Percentiles rank a stretch among this genome's conserved stretches.
These are phyloP conservation scores for Trichocladium antarcticum DNA, from an alignment of 495 filamentous ascomycete species.

Conservation along the genomic window DNA sequence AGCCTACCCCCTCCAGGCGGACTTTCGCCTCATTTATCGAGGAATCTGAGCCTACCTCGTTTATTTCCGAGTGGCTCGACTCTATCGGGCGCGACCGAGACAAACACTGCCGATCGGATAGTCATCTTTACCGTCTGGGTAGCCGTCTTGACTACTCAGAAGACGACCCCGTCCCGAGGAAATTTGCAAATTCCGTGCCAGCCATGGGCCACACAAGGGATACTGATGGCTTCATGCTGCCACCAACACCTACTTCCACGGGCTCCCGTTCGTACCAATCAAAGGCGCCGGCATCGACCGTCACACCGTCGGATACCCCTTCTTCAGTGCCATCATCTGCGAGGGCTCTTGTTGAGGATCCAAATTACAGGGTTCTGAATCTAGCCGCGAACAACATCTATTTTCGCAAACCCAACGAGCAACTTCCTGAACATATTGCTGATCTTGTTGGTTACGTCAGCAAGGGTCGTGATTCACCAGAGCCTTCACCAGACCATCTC, in stretches of 20 bases:
- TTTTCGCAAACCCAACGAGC: slow-evolving; percentile 6
- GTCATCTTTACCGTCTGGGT: background rate
- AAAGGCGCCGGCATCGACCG: background rate
- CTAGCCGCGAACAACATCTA: slow-evolving; percentile 16
- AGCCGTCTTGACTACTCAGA: background rate
- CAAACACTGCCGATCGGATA: background rate
- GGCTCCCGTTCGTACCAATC: background rate
- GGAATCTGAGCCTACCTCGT: background rate
- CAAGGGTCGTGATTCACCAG: slow-evolving; percentile 12
- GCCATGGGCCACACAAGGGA: background rate
- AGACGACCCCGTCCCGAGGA: background rate
- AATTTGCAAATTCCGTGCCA: background rate
- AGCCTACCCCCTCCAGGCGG: background rate
- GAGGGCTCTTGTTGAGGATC: slow-evolving; percentile 12
- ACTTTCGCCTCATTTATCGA: background rate
- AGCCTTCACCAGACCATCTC: slow-evolving; percentile 11
- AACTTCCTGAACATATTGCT: slow-evolving; percentile 14
- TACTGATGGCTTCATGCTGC: background rate
- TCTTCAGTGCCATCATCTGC: background rate
- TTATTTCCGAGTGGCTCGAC: slow-evolving; percentile 3
- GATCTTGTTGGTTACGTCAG: slow-evolving; percentile 10
- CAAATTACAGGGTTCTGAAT: slow-evolving; percentile 13
- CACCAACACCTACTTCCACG: background rate
- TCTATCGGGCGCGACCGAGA: background rate
- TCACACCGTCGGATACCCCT: too few species aligned